Percentiles rank a stretch among this genome's conserved stretches.
Conservation (phyloP, 495 filamentous ascomycete genomes). For the Halenospora varia region DNA sequence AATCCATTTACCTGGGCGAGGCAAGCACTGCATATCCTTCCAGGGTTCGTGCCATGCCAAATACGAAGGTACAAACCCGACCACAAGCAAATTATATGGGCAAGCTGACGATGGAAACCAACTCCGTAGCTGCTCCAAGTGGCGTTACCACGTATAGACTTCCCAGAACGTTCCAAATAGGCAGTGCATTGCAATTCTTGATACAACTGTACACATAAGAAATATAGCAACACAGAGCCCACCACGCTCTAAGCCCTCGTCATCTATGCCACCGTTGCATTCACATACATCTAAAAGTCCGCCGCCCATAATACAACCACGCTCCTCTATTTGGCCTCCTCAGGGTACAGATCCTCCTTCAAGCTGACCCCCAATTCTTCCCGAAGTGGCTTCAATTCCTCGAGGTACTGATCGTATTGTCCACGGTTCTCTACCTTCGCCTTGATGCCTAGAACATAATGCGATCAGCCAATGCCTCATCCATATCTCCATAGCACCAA, state of each 20-base stretch:
- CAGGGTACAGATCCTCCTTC: constrained; percentile 93
- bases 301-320: constrained; percentile 2
- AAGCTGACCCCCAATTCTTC: constrained; percentile 90
- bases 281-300: constrained; percentile 18
- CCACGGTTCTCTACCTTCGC: constrained; percentile 98
- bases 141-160: no score
- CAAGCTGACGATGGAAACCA: no score
- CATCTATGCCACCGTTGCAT: constrained; percentile 9
- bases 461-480: constrained; percentile 6
- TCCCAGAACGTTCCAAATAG: not conserved
- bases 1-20: no score
- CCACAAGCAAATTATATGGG: no score
- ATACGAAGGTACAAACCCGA: no score
- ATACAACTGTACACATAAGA: constrained; percentile 26
- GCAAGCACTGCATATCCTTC: no score
- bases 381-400: constrained; percentile 84
- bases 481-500: not conserved
- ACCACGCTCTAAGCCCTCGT: constrained; percentile 3
- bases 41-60: no score
- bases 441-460: constrained; percentile 69
- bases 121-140: no score
- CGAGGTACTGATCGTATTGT: constrained; percentile 97
- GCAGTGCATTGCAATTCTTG: constrained; percentile 25
- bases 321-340: constrained; percentile 32
- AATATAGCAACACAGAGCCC: constrained; percentile 16